Percentiles rank a stretch among this genome's conserved stretches.
phyloP scores from a whole-genome alignment of 345 rosid species.

The Eucalyptus decipiens region DNA sequence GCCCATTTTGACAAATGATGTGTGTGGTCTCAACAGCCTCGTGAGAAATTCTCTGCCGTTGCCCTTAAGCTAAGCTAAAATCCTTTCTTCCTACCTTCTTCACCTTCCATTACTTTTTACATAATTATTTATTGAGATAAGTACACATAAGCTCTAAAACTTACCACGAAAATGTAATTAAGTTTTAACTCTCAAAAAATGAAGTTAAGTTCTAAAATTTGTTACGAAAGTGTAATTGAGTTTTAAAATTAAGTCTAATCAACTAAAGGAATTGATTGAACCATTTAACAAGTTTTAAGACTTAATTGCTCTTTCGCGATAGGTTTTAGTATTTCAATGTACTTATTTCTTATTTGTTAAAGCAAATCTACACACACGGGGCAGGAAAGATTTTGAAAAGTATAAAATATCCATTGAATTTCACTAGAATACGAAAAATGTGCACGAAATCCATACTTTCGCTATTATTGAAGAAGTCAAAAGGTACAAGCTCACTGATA shows the following conservation, averaged over 20 bases:
- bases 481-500: not conserved
- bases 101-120: not conserved
- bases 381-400: not conserved
- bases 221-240: no score
- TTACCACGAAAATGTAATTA: rapidly evolving
- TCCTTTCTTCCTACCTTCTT: not conserved
- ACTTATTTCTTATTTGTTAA: not conserved
- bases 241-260: not conserved
- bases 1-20: not conserved
- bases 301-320: no score
- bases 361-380: not conserved
- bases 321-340: no score
- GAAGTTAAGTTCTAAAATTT: no score
- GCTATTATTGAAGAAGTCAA: not conserved
- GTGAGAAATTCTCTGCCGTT: not conserved
- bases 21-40: not conserved
- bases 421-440: not conserved
- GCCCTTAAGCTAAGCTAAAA: not conserved
- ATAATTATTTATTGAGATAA: not conserved
- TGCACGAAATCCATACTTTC: not conserved
- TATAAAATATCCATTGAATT: not conserved
- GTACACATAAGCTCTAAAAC: no score
- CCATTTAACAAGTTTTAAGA: no score
- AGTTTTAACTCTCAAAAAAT: not conserved
- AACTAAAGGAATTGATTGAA: not conserved